Evolutionary conservation across 176 grass and related monocot species (phyloP), one percentile per base, ranked within the genome.

Genomic region (Bromus sterilis): DNA sequence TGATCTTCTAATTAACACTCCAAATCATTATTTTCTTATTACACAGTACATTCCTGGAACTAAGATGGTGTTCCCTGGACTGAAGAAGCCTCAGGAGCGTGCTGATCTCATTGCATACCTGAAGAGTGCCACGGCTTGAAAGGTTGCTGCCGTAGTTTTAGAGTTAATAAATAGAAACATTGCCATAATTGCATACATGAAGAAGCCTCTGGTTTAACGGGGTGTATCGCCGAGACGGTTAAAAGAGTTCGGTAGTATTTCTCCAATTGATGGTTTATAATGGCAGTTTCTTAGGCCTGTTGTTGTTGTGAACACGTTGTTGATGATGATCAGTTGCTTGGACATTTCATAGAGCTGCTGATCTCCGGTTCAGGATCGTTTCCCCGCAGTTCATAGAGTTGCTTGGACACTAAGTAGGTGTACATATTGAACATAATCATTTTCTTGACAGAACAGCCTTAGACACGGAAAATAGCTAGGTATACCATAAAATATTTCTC

Each of bases 81-180:
- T 94, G 76, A 94, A 94, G 83, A 91, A 94, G 32, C 89, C 86
- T n/a, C 92, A 89, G 35, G 92, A 94, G 1, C 92, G 89, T 28
- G 80, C 76, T 42, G 92, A 94, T 11, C 89, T 91, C 66, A 94
- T 94, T 25, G 66, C 92, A 9, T 94, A 91, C 79, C 88, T 59
- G 11, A 90, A 94, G 61, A 46, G 70, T 11, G 56, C 85, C 14
- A 90, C 88, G 31, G 82, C 84, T 13, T 89, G 61, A 77, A 23
- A 41, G 29, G 39, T 90, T 35, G 65, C 66, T 44, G 26, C 56
- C 61, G 26, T n/a, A 4, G 11, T 26, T 29, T 18, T 51, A 61
- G 42, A 24, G 51, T 31, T 62, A 62, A 53, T 73, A 82, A 77
- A 59, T 8, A 81, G 46, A 67, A 30, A 76, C 15, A 10, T 55